Base-by-base conservation (phyloP, 352 stramenopile species). In the Globisporangium rhizosaccharum region DNA sequence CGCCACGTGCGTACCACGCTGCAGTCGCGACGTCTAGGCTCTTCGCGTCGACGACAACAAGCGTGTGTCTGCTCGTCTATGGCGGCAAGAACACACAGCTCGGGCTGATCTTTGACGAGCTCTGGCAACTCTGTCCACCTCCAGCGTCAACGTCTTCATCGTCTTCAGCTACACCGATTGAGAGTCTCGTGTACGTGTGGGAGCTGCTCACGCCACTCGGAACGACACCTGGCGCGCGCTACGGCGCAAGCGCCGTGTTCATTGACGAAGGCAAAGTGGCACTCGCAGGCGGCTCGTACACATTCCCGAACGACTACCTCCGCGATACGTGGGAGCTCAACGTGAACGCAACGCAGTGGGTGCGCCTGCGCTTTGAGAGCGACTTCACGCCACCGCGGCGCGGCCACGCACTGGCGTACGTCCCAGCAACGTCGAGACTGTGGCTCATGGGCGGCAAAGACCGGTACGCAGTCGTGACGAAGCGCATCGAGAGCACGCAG, bases 271-370 rank as follows among this genome's bases (percentile, higher is more conserved):
- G 80, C 14, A 84, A 82, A 53, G 46, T 90, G 7, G 67, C 75
- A 30, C 63, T 92, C 7, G 65, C 71, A 8, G 82, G 80, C 4
- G 82, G 82, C 12, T 92, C 82, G 15, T 88, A 79, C 53, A 73
- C 69, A n/a, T 92, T 92, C 56, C 82, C 82, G 6, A 87, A 70
- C 51, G 82, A 92, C 53, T 92, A 87, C 50, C 67, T 92, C 5
- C 73, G 67, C 36, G 82, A 92, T 44, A 63, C 70, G 15, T 92
- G 82, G 82, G 82, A 90, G 54, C 65, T 88, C 48, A 87, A 90
- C 20, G 59, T 84, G 58, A 86, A 85, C 39, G 73, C 78, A 0
- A 82, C 71, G 15, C 79, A 88, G 56, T 92, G 82, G 79, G 62
- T 89, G 25, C 70, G 66, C 12, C 62, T 90, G 28, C 64, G 66